Conservation (phyloP, 495 filamentous ascomycete genomes). For the Penicillium coprophilum region DNA sequence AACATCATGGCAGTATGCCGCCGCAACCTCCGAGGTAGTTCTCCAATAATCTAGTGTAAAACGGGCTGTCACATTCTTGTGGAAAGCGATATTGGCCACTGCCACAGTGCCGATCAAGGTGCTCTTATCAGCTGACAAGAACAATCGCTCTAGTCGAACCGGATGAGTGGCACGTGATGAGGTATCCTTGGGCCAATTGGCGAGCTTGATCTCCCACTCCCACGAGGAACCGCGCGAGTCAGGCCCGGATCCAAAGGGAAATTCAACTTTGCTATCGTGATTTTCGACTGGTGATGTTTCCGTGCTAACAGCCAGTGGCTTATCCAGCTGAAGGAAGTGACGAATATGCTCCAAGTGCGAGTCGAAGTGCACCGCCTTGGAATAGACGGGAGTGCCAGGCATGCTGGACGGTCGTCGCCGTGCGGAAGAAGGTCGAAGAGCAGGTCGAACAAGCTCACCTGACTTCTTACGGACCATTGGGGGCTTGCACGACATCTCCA, state of each 20-base stretch:
- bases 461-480: constrained; percentile 97
- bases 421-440: constrained; percentile 69
- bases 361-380: constrained; percentile 95
- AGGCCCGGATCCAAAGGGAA: constrained; percentile 69
- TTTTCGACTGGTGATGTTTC: constrained; percentile 90
- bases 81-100: constrained; percentile 85
- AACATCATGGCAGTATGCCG: constrained; percentile 81
- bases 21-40: constrained; percentile 90
- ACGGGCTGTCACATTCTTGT: constrained; percentile 82
- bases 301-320: constrained; percentile 90
- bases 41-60: constrained; percentile 99
- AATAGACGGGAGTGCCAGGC: constrained; percentile 94
- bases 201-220: constrained; percentile 83
- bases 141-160: constrained; percentile 78
- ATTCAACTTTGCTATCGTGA: constrained; percentile 79
- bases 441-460: constrained; percentile 91
- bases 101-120: constrained; percentile 77
- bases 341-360: constrained; percentile 90
- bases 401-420: constrained; percentile 87
- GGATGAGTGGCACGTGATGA: constrained; percentile 61
- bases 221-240: constrained; percentile 52
- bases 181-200: constrained; percentile 77
- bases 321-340: constrained; percentile 90
- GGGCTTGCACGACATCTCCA: constrained; percentile 59
- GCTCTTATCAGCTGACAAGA: constrained; percentile 82